Conservation (phyloP, 164 flowering plant species). For the Vitis riparia region DNA sequence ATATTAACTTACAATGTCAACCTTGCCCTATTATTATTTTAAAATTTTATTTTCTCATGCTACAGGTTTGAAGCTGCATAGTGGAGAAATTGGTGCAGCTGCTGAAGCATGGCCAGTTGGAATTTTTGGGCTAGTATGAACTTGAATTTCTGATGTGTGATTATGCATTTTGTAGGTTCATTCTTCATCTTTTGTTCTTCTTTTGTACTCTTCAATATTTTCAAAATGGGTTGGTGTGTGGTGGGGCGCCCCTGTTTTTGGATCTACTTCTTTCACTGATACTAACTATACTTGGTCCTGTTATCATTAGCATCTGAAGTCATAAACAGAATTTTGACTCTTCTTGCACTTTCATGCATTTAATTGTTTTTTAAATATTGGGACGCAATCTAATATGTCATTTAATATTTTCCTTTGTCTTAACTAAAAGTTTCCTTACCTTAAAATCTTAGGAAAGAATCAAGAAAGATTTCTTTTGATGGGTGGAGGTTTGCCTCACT, state of each 20-base stretch:
- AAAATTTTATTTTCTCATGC: not conserved
- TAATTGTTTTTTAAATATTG: too few species aligned
- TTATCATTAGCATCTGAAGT: too few species aligned
- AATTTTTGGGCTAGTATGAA: constrained; percentile 92
- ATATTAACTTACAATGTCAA: not conserved
- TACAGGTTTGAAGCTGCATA: constrained; percentile 73
- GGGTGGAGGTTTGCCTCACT: too few species aligned
- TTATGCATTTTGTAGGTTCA: constrained; percentile 36
- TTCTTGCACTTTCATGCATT: too few species aligned
- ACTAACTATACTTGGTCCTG: too few species aligned
- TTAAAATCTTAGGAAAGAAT: too few species aligned
- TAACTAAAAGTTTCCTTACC: too few species aligned
- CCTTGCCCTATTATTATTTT: not conserved
- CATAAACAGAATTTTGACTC: too few species aligned
- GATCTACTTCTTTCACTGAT: not conserved
- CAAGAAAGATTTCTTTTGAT: too few species aligned
- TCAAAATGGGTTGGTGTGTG: too few species aligned
- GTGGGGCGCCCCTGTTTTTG: not conserved
- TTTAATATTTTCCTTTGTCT: too few species aligned
- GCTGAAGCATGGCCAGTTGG: constrained; percentile 88
- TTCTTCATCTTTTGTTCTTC: not conserved
- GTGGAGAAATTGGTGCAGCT: constrained; percentile 78
- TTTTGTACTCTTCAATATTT: not conserved
- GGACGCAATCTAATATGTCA: too few species aligned
- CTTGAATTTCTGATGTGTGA: constrained; percentile 36